Base-by-base conservation (phyloP, 306 rosid genomes). In the Nissolia schottii region DNA sequence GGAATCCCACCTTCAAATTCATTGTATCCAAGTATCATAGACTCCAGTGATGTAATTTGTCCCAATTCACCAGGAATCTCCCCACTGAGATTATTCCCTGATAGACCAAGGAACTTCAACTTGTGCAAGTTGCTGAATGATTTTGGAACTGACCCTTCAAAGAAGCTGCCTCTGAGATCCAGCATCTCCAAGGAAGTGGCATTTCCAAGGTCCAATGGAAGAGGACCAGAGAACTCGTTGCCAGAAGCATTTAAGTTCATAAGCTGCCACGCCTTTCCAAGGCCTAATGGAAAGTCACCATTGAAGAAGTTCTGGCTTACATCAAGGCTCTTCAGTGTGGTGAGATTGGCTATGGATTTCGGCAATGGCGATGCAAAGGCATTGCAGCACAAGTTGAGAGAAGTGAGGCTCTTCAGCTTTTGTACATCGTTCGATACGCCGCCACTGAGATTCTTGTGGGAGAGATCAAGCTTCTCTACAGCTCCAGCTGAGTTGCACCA, bases 141-240 rank as follows among this genome's bases (percentile, higher is more conserved):
- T 80, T 67, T 76, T 0, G 96, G 97, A 81, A 94, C 70, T 7
- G 84, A 55, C 24, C 97, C 99, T 73, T 66, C 76, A 46, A 89
- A 85, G 81, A 94, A 88, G 82, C 94, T 89, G 25, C 99, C 99
- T 79, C 97, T 81, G 40, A 94, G 93, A 88, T 94, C 99, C 64
- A 94, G 71, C 55, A 43, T 85, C 84, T 91, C 96, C 25, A 94
- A 73, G 53, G 74, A 71, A 68, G 91, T 77, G 22, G 91, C 90
- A 85, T 86, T 87, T 50, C 90, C 97, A 41, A 94, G 78, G 79
- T 94, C 96, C 68, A 67, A 78, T 0, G 96, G 99, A 73, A 89
- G 77, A 40, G 82, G 38, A 16, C 96, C 97, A 2, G 85, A 66
- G 77, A 94, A 88, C 45, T 91, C 88, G 51, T 94, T 94, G 85